Percentiles rank a stretch among this genome's conserved stretches.
Evolutionary conservation across 78 protist genomes (phyloP).

Genomic region (Dictyostelium citrinum): DNA sequence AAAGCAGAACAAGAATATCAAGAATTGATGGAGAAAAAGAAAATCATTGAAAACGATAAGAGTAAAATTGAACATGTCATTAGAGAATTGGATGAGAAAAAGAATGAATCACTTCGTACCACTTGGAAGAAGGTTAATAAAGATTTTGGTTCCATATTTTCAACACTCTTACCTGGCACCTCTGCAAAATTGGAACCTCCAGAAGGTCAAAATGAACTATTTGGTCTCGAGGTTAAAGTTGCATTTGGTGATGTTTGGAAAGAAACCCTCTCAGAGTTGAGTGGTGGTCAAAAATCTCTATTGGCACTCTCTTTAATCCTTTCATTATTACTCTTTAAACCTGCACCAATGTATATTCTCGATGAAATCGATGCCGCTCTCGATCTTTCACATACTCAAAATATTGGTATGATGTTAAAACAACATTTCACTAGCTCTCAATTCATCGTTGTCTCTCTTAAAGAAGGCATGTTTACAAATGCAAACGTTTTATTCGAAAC

Average conservation of each 20-base stretch:
- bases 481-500: slow-evolving; percentile 97
- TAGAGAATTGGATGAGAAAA: slow-evolving; percentile 92
- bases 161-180: slow-evolving; percentile 96
- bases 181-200: slow-evolving; percentile 84
- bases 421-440: slow-evolving; percentile 89
- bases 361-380: slow-evolving; percentile 99
- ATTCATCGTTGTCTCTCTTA: slow-evolving; percentile 95
- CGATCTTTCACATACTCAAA: slow-evolving; percentile 98
- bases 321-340: slow-evolving; percentile 97
- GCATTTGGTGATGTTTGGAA: slow-evolving; percentile 98
- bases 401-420: slow-evolving; percentile 92
- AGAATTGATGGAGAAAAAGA: slow-evolving; percentile 90
- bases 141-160: slow-evolving; percentile 95
- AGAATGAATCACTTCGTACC: slow-evolving; percentile 88
- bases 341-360: slow-evolving; percentile 99
- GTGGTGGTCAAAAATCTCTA: slow-evolving; percentile 98
- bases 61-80: slow-evolving; percentile 90
- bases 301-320: slow-evolving; percentile 98
- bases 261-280: slow-evolving; percentile 96
- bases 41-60: slow-evolving; percentile 93
- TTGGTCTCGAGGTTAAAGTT: slow-evolving; percentile 88
- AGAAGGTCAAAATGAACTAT: slow-evolving; percentile 61
- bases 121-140: slow-evolving; percentile 91
- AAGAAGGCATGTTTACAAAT: slow-evolving; percentile 95
- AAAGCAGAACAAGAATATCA: slow-evolving; percentile 92